Evolutionary conservation across 1,284 basidiomycete species (phyloP).

Genomic region (Coniferiporia sulphurascens): DNA sequence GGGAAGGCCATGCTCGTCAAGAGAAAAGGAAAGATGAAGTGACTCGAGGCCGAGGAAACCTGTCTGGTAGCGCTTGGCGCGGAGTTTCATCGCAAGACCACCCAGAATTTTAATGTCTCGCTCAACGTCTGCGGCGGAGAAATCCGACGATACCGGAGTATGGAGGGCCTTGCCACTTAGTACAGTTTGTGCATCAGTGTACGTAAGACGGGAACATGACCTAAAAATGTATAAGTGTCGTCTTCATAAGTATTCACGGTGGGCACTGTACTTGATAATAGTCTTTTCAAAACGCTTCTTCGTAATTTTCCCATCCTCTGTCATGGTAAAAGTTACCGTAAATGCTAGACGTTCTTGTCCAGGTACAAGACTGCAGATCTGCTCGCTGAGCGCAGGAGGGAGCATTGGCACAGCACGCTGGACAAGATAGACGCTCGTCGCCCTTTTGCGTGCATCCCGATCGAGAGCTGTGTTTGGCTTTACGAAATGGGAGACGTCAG

Average conservation of each 20-base stretch:
- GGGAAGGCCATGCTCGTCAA: conserved; percentile 84
- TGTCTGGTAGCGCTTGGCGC: conserved; percentile 69
- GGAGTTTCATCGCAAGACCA: conserved; percentile 70
- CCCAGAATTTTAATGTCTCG: conserved; percentile 74
- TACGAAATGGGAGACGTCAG: conserved; percentile 95
- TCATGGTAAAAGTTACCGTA: conserved; percentile 84
- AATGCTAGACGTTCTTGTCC: conserved; percentile 88
- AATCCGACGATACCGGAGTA: conserved; percentile 50
- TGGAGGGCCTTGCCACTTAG: conserved; percentile 71
- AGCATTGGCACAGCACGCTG: conserved; percentile 97
- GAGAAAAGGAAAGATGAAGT: conserved; percentile 69
- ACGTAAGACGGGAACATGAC: conserved; percentile 84
- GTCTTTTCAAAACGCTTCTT: conserved; percentile 93
- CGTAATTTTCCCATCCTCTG: conserved; percentile 74
- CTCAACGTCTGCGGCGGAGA: conserved; percentile 58
- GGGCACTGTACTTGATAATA: conserved; percentile 70
- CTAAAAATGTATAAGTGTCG: conserved; percentile 34
- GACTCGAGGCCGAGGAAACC: conserved; percentile 79
- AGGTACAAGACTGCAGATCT: conserved; percentile 88
- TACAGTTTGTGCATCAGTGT: conserved; percentile 75
- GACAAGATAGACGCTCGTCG: conserved; percentile 94
- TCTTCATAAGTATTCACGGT: not conserved
- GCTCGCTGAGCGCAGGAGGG: conserved; percentile 85
- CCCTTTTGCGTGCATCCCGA: conserved; percentile 95
- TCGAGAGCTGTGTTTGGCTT: conserved; percentile 96